A percentile compares a stretch with the other conserved stretches of the same genome.
Evolutionary conservation across 805 yeast species (phyloP).

Genomic region (Wickerhamomyces canadensis): DNA sequence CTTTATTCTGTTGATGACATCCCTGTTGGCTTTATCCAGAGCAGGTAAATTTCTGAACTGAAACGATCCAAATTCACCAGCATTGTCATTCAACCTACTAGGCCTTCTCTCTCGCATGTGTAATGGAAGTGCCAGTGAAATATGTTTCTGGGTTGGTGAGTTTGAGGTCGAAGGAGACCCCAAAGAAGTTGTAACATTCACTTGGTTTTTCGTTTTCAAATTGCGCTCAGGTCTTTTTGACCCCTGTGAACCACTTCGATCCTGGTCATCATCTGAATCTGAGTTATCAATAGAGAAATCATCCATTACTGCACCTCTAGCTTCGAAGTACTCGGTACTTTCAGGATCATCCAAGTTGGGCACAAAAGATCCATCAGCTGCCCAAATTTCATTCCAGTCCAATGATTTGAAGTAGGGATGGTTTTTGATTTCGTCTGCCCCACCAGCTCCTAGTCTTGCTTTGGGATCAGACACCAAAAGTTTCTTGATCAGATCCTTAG

Average conservation of each 20-base stretch:
- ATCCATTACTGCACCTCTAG: constrained; percentile 76
- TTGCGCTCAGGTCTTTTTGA: too few relatives aligned
- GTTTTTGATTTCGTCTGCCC: constrained; percentile 68
- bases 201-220: constrained; percentile 3
- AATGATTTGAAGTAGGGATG: constrained; percentile 75
- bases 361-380: constrained; percentile 73
- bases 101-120: constrained; percentile 67
- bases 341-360: constrained; percentile 79
- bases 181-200: constrained; percentile 15
- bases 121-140: constrained; percentile 47
- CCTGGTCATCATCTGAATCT: constrained; percentile 22
- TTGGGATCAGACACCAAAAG: constrained; percentile 61
- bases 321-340: constrained; percentile 85
- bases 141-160: constrained; percentile 31
- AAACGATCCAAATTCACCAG: constrained; percentile 85
- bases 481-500: constrained; percentile 65
- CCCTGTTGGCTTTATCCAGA: constrained; percentile 89
- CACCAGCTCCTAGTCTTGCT: constrained; percentile 69
- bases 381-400: constrained; percentile 69
- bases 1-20: constrained; percentile 80
- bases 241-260: too few relatives aligned
- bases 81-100: constrained; percentile 63
- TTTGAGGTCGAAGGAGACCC: constrained; percentile 26
- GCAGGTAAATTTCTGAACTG: constrained; percentile 85
- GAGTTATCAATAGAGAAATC: constrained; percentile 46